phyloP scores from a whole-genome alignment of 257 asterid genomes.

The Plantago major region DNA sequence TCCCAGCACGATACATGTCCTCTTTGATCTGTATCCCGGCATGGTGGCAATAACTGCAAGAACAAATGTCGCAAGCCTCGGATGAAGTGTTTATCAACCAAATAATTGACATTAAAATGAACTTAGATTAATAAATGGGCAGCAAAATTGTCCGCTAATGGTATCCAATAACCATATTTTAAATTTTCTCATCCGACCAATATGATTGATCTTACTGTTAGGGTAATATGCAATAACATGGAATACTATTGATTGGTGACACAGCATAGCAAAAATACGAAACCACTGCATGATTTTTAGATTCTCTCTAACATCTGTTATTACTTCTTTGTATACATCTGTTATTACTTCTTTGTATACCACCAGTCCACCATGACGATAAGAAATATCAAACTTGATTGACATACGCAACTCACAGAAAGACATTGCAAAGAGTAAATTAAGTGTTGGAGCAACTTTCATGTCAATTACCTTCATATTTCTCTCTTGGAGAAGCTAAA shows the following conservation, averaged over 20 bases:
- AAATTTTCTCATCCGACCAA: no score
- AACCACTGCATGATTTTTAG: not conserved
- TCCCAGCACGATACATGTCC: constrained; percentile 44
- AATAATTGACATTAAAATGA: not conserved
- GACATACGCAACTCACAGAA: not conserved
- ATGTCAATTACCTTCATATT: constrained; percentile 57
- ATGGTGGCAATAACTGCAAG: constrained; percentile 55
- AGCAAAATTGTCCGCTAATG: not conserved
- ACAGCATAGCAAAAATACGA: not conserved
- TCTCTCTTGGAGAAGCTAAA: constrained; percentile 60
- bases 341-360: not conserved
- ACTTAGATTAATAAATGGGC: not conserved
- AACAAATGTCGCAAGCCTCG: not conserved
- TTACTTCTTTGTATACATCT: not conserved
- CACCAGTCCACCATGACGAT: not conserved
- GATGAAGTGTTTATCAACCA: not conserved
- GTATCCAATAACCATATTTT: no score
- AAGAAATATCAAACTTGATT: not conserved
- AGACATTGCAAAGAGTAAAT: not conserved
- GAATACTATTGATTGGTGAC: not conserved
- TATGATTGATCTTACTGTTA: no score
- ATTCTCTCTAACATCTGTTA: not conserved
- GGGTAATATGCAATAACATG: not conserved
- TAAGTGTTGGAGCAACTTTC: not conserved
- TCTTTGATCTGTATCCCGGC: constrained; percentile 64